Evolutionary conservation across 2,329 filamentous ascomycete species (phyloP).

Genomic region (Calonectria pseudoturangicola): DNA sequence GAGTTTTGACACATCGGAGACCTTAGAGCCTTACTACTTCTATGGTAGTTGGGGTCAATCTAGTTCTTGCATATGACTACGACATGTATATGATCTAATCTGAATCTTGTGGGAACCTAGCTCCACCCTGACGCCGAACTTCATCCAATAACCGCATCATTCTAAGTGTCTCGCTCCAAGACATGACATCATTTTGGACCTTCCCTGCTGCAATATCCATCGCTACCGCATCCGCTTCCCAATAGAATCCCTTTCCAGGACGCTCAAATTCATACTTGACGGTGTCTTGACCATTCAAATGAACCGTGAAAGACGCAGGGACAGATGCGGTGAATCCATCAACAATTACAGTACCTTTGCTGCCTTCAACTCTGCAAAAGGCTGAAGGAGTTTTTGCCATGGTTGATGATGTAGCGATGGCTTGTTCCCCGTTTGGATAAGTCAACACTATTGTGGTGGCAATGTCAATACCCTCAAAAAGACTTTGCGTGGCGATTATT

Average conservation of each 20-base stretch:
- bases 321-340: conserved; percentile 58
- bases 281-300: conserved; percentile 52
- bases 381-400: conserved; percentile 46
- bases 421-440: conserved; percentile 62
- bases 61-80: too few relatives aligned
- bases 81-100: not conserved
- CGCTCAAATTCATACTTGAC: conserved; percentile 61
- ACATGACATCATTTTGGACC: conserved; percentile 64
- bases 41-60: too few relatives aligned
- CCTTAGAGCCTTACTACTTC: too few relatives aligned
- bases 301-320: conserved; percentile 60
- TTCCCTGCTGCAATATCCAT: conserved; percentile 61
- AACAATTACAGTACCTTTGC: conserved; percentile 60
- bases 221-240: conserved; percentile 67
- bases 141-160: conserved; percentile 69
- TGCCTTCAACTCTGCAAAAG: conserved; percentile 63
- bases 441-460: conserved; percentile 61
- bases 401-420: conserved; percentile 62
- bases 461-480: conserved; percentile 58
- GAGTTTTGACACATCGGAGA: too few relatives aligned
- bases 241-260: conserved; percentile 63
- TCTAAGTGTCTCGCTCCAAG: conserved; percentile 66
- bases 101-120: conserved; percentile 20
- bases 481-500: conserved; percentile 60
- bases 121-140: conserved; percentile 17